Conservation (phyloP, 2,329 filamentous ascomycete genomes). For the Aulographum hederae region DNA sequence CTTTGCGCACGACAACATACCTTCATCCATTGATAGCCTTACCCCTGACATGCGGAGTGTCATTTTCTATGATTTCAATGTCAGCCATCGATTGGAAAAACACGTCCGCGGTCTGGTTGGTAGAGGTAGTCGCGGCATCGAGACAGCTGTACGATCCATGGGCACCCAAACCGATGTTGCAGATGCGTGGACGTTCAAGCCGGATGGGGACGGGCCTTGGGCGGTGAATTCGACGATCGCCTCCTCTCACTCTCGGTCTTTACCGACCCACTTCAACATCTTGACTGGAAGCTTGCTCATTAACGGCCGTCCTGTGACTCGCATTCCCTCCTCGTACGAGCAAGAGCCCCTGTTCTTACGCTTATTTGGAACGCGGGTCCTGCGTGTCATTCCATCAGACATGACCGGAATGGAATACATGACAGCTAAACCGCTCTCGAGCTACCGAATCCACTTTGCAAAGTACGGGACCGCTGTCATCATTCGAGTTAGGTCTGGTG, state of each 20-base stretch:
- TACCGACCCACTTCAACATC: constrained; percentile 25
- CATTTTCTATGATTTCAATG: too few species aligned
- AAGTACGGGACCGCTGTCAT: too few species aligned
- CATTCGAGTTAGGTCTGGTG: too few species aligned
- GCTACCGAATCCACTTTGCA: constrained; percentile 35
- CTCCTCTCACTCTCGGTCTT: constrained; percentile 12
- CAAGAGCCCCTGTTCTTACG: constrained; percentile 23
- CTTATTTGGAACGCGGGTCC: constrained; percentile 35
- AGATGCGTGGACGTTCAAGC: constrained; percentile 9
- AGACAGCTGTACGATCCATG: background rate
- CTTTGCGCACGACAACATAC: too few species aligned
- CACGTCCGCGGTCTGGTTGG: background rate
- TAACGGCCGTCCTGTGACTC: constrained; percentile 28
- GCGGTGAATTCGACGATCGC: constrained; percentile 15
- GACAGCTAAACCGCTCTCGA: constrained; percentile 18
- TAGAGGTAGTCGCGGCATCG: too few species aligned
- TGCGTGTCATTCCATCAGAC: constrained; percentile 33
- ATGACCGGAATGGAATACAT: constrained; percentile 35
- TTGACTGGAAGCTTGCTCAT: constrained; percentile 30
- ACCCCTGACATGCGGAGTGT: too few species aligned
- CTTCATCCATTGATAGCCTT: too few species aligned
- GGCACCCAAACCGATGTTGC: constrained; percentile 8
- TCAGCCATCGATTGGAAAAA: background rate
- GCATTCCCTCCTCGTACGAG: constrained; percentile 35
- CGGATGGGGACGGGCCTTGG: too few species aligned